Evolutionary conservation across 2,329 filamentous ascomycete genomes (phyloP), one percentile per base, ranked within the genome.

Genomic region (Sarocladium brachiariae): DNA sequence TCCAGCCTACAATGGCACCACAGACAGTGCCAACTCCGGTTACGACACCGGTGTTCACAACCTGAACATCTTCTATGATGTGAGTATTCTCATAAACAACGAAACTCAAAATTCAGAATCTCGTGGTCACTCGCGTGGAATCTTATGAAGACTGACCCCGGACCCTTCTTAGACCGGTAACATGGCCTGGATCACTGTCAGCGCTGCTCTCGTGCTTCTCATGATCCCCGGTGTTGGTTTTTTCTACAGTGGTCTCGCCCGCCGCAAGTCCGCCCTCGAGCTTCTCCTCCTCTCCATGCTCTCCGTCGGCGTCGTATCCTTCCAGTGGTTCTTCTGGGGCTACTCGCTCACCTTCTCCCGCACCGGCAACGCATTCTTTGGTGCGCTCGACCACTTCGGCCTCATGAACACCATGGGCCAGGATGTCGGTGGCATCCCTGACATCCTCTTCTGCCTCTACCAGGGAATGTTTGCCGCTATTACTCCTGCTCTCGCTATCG

Each of bases 311-410:
- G 81, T 95, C 56, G 81, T 90, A 54, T 84, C 83, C 47, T 95
- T 95, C 70, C 89, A 95, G 64, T 96, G 90, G 89, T 95, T 95
- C 74, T 92, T 95, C 74, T 95, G 89, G 89, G 89, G 89, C 45
- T 95, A 92, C 68, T 92, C 87, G 10, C 73, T 95, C 49, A 78
- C 88, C 55, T 95, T 95, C 69, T 90, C 87, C 6, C 87, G 90
- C 67, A 81, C 81, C 19, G 87, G 87, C 52, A 86, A 85, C 58
- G 76, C 76, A 56, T 95, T 83, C 72, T 85, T 95, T 54, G 89
- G 89, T 41, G 80, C 90, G 57, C 75, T 95, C 45, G 74, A 80
- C 57, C 91, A 95, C 75, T 85, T 95, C 60, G 90, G 88, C 30
- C 79, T 95, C 59, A 86, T 78, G 69, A 78, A 88, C 65, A 87